Conservation (phyloP, 2,329 filamentous ascomycete genomes). For the Penicillium capsulatum region DNA sequence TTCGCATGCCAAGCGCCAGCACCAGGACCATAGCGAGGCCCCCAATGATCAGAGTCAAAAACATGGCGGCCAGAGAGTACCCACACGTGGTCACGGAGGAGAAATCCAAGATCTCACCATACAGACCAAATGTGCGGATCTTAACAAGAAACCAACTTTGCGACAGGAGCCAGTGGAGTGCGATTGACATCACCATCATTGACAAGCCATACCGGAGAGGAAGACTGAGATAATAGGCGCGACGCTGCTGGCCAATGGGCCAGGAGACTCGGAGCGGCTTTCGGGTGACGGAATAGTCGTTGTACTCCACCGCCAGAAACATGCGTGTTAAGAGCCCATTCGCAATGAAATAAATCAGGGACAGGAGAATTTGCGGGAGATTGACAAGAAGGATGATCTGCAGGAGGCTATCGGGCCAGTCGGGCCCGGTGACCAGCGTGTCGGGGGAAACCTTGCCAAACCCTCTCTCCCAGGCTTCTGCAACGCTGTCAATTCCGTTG, state of each 20-base stretch:
- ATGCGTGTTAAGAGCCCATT: conserved; percentile 45
- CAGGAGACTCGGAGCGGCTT: conserved; percentile 44
- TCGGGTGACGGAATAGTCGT: conserved; percentile 34
- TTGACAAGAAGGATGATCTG: conserved; percentile 30
- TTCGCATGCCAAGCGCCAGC: conserved; percentile 11
- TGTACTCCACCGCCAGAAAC: conserved; percentile 49
- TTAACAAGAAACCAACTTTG: conserved; percentile 43
- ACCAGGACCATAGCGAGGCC: conserved; percentile 11
- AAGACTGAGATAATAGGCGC: conserved; percentile 45
- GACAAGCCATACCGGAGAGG: conserved; percentile 39
- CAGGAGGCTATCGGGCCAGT: conserved; percentile 7
- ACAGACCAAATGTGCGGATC: conserved; percentile 22
- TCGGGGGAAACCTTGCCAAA: conserved; percentile 2
- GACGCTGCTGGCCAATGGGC: conserved; percentile 39
- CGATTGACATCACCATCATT: conserved; percentile 14
- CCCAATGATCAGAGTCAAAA: conserved; percentile 4
- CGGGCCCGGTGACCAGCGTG: conserved; percentile 4
- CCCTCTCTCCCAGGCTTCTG: no score
- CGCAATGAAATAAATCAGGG: conserved; percentile 34
- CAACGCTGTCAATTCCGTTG: no score
- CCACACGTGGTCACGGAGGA: not conserved
- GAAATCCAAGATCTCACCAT: conserved; percentile 1
- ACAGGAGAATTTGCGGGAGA: conserved; percentile 34
- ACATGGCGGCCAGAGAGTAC: not conserved
- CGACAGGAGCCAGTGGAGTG: conserved; percentile 45